Base-by-base conservation (phyloP, 2,329 filamentous ascomycete genomes). In the Arthroderma sp. region DNA sequence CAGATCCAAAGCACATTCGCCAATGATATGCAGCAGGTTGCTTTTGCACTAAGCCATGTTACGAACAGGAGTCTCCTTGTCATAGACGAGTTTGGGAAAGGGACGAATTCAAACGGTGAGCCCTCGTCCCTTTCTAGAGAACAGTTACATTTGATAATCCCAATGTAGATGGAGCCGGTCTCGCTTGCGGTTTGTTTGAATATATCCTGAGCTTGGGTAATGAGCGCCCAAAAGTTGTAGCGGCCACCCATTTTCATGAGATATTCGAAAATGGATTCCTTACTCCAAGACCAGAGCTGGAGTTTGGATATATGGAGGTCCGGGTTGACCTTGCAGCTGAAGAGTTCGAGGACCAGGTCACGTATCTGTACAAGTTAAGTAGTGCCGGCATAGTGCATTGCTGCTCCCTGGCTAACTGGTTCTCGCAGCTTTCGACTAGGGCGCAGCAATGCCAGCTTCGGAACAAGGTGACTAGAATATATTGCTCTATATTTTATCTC, bases 21-120 rank as follows among this genome's bases (percentile, higher is more conserved):
- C 75, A 86, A 86, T 43, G 91, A 98, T 55, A 63, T 98, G 11
- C 86, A 91, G 54, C 89, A 98, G 57, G 78, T 91, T 7, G 80
- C 83, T 0, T 75, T 91, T 45, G 79, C 84, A 0, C 70, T 91
- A 41, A 83, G 75, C 47, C 74, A 86, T 43, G 79, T 82, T 3
- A 94, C 87, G 0, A 69, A 74, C 8, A 75, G 78, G 40, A 95
- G 85, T 56, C 68, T 98, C 4, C 61, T 98, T 1, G 70, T 98
- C n/a, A 78, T 96, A 38, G 91, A 98, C 55, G 91, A 98, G 57
- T 96, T 98, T 55, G 79, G 80, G 1, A 83, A 82, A 59, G 80
- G 79, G 2, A 82, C 79, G 0, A 75, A 79, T 48, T 72, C 74
- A 8, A 70, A 69, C 47, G 70, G 70, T 70, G 38, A 33, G 54